Percentiles rank a stretch among this genome's conserved stretches.
These are phyloP conservation scores for Desmodesmus armatus DNA, from an alignment of 139 green algal genomes.

Conservation along the genomic window DNA sequence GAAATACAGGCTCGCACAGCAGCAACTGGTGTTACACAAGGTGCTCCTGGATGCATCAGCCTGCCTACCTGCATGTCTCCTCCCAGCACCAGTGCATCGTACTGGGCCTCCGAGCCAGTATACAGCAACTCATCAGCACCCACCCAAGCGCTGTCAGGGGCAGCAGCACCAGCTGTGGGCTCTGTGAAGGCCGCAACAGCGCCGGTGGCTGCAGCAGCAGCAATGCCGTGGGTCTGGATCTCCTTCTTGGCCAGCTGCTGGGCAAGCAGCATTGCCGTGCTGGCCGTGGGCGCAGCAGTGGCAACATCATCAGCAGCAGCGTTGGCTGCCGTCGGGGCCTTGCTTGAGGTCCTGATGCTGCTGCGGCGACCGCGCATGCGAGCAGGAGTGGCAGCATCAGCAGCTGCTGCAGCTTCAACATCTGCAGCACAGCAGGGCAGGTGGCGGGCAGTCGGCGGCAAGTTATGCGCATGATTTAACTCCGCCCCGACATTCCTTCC, in stretches of 20 bases:
- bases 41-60: not conserved
- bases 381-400: not conserved
- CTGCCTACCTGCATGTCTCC: not conserved
- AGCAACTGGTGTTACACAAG: not conserved
- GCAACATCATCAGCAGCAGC: not conserved
- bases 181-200: not conserved
- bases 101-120: conserved; percentile 29
- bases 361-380: conserved; percentile 1
- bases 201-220: not conserved
- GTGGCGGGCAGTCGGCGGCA: too few relatives aligned
- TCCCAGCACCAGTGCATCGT: conserved; percentile 1
- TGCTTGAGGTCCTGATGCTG: conserved; percentile 17
- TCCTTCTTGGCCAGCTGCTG: conserved; percentile 6
- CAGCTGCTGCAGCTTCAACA: not conserved
- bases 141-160: not conserved
- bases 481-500: too few relatives aligned
- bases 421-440: too few relatives aligned
- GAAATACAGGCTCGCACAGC: not conserved
- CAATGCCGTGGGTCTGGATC: not conserved
- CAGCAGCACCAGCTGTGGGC: not conserved
- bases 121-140: not conserved
- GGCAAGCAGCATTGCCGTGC: conserved; percentile 16
- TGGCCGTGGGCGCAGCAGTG: conserved; percentile 2
- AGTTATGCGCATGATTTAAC: too few relatives aligned
- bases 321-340: not conserved